Percentiles rank a stretch among this genome's conserved stretches.
Evolutionary conservation across 345 rosid species (phyloP).

Genomic region (Cochlearia excelsa): DNA sequence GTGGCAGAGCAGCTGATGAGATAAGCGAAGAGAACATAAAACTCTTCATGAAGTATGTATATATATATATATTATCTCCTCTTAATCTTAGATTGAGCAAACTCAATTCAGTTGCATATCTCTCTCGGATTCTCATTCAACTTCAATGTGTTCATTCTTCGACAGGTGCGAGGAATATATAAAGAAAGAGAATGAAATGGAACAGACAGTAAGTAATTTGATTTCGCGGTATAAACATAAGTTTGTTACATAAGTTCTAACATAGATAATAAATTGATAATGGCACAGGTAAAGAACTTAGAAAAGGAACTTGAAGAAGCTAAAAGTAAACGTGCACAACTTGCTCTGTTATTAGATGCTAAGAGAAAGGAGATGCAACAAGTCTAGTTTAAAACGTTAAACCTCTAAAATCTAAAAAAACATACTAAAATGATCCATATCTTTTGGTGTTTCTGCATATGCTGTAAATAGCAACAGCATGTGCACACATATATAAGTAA

Average conservation of each 20-base stretch:
- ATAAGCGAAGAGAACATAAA: constrained; percentile 67
- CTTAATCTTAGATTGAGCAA: background rate
- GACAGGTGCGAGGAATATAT: constrained; percentile 64
- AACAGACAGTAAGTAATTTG: constrained; percentile 43
- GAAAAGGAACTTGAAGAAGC: constrained; percentile 59
- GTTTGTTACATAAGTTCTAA: background rate
- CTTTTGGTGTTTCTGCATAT: constrained; percentile 6
- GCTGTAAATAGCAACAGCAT: background rate
- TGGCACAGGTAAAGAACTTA: constrained; percentile 44
- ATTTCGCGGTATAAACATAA: background rate
- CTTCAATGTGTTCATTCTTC: constrained; percentile 7
- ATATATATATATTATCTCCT: constrained; percentile 2
- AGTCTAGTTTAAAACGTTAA: background rate
- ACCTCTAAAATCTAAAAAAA: background rate
- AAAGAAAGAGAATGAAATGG: constrained; percentile 51
- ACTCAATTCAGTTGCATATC: background rate
- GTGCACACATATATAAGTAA: background rate
- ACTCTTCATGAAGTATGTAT: constrained; percentile 56
- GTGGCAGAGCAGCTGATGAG: constrained; percentile 42
- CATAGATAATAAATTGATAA: constrained; percentile 1
- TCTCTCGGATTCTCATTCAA: background rate
- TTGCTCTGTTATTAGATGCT: constrained; percentile 49
- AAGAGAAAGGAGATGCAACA: constrained; percentile 40
- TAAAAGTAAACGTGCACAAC: constrained; percentile 50
- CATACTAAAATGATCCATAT: background rate